phyloP scores from a whole-genome alignment of 805 yeast genomes.

The Phaffomyces thermotolerans region DNA sequence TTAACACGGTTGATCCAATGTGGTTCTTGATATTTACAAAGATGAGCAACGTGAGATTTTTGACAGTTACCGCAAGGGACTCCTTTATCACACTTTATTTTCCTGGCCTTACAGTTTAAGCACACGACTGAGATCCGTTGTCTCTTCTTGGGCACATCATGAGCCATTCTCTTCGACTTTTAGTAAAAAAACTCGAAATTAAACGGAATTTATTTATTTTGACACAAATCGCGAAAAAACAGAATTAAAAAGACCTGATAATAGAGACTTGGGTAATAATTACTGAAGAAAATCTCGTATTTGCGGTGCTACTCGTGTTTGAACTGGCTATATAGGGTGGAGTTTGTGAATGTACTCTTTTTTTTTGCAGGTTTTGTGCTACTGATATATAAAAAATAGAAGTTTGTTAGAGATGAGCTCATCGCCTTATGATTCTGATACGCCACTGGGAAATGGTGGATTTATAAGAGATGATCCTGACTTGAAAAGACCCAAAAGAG shows the following conservation, averaged over 20 bases:
- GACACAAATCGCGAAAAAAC: not conserved
- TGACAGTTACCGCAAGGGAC: slow-evolving; percentile 32
- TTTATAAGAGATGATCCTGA: slow-evolving; percentile 23
- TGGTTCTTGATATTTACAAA: slow-evolving; percentile 22
- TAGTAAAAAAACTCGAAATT: not conserved
- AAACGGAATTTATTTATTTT: too few species aligned
- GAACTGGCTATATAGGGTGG: too few species aligned
- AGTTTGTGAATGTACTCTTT: not conserved
- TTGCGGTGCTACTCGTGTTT: too few species aligned
- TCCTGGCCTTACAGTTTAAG: slow-evolving; percentile 30
- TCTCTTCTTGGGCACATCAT: slow-evolving; percentile 21
- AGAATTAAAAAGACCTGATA: too few species aligned
- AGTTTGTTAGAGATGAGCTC: not conserved
- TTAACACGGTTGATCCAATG: slow-evolving; percentile 21
- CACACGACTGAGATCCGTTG: slow-evolving; percentile 34
- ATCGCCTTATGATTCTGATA: slow-evolving; percentile 9
- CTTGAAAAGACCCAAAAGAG: slow-evolving; percentile 8
- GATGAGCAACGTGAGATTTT: slow-evolving; percentile 23
- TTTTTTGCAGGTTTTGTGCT: not conserved
- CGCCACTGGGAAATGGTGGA: slow-evolving; percentile 20
- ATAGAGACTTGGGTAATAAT: too few species aligned
- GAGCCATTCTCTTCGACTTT: not conserved
- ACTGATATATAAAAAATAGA: not conserved
- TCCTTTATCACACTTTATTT: slow-evolving; percentile 36
- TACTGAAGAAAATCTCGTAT: too few species aligned